Percentiles rank a stretch among this genome's conserved stretches.
These are phyloP conservation scores for Miscanthus lutarioriparius DNA, from an alignment of 176 grass and related monocot species.

Conservation along the genomic window DNA sequence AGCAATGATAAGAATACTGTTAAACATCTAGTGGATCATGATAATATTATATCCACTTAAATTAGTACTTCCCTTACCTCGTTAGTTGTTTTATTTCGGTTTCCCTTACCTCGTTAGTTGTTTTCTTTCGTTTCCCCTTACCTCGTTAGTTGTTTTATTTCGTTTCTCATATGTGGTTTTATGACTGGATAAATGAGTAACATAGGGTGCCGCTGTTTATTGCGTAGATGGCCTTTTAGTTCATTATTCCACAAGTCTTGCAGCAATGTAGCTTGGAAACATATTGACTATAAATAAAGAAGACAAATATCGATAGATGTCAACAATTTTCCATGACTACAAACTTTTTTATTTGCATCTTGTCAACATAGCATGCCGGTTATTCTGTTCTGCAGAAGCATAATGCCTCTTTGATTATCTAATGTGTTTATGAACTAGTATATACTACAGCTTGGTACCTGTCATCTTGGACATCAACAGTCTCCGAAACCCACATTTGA, in stretches of 20 bases:
- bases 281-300: neutral
- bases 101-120: too few species aligned
- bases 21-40: too few species aligned
- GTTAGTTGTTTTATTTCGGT: too few species aligned
- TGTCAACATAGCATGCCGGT: neutral
- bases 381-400: conserved; percentile 12
- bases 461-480: neutral
- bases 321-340: neutral
- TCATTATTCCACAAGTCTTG: neutral
- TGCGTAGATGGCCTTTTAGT: neutral
- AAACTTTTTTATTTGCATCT: neutral
- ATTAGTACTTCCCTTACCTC: too few species aligned
- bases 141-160: too few species aligned
- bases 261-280: neutral
- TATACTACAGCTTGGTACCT: neutral
- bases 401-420: neutral
- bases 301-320: neutral
- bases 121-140: too few species aligned
- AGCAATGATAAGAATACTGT: conserved; percentile 2
- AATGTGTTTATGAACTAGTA: conserved; percentile 13
- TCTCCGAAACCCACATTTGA: neutral
- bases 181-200: neutral
- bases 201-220: neutral
- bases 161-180: conserved; percentile 6
- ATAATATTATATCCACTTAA: too few species aligned